Percentiles rank a stretch among this genome's conserved stretches.
These are phyloP conservation scores for Isabelozyma heimii DNA, from an alignment of 805 yeast species.

Conservation along the genomic window DNA sequence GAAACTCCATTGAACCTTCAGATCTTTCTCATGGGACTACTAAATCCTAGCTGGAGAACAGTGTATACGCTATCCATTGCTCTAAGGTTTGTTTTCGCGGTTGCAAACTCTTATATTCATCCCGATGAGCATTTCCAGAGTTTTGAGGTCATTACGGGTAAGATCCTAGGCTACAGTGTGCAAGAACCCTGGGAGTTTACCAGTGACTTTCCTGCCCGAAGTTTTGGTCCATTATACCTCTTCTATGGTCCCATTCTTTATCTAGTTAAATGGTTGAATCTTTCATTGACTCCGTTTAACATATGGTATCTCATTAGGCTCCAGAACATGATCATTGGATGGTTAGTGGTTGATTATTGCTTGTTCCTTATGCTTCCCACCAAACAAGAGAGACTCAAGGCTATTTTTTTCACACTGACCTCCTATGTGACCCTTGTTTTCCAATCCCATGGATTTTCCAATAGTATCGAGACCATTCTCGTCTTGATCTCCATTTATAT, in stretches of 20 bases:
- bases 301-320: conserved; percentile 56
- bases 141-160: conserved; percentile 65
- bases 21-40: not conserved
- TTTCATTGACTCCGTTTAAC: conserved; percentile 44
- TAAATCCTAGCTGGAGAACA: conserved; percentile 44
- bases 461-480: conserved; percentile 69
- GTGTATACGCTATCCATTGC: conserved; percentile 44
- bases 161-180: conserved; percentile 42
- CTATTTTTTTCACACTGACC: conserved; percentile 48
- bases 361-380: conserved; percentile 48
- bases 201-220: conserved; percentile 57
- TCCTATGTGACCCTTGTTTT: conserved; percentile 72
- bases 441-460: conserved; percentile 89
- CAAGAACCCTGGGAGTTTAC: conserved; percentile 83
- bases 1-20: not conserved
- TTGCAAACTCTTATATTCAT: conserved; percentile 83
- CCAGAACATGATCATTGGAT: conserved; percentile 38
- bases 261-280: conserved; percentile 24
- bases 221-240: conserved; percentile 64
- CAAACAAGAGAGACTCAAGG: conserved; percentile 48
- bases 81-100: conserved; percentile 53
- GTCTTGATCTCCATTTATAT: conserved; percentile 50
- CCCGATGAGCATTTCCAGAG: conserved; percentile 98
- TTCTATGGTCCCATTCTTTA: conserved; percentile 65
- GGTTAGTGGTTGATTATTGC: conserved; percentile 39